These are phyloP conservation scores for Yamadazyma friedrichii DNA, from an alignment of 1,139 yeast genomes.

Conservation along the genomic window DNA sequence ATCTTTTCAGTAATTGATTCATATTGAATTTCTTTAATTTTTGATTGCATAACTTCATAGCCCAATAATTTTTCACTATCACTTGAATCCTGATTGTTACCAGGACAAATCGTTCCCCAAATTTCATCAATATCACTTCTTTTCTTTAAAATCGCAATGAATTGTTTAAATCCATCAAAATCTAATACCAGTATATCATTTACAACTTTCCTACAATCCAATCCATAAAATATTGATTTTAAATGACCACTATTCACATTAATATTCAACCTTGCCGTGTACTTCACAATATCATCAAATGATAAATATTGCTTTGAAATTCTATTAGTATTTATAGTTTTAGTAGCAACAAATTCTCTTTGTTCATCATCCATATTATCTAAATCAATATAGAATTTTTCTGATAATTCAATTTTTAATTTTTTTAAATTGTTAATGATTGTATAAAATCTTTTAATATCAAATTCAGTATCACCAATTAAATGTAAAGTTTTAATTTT, in stretches of 20 bases:
- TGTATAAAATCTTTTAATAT: constrained; percentile 54
- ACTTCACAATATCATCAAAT: constrained; percentile 64
- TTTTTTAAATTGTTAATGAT: constrained; percentile 55
- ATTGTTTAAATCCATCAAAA: constrained; percentile 70
- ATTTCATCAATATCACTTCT: constrained; percentile 32
- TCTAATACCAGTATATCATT: constrained; percentile 34
- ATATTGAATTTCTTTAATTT: constrained; percentile 39
- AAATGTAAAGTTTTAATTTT: constrained; percentile 63
- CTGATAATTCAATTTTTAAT: constrained; percentile 33
- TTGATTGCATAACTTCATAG: constrained; percentile 35
- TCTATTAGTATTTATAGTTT: constrained; percentile 17
- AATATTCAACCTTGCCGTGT: constrained; percentile 68
- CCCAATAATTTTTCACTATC: constrained; percentile 33
- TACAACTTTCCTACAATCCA: constrained; percentile 29
- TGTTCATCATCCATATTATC: constrained; percentile 27
- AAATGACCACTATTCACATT: constrained; percentile 42
- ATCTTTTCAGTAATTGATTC: constrained; percentile 40
- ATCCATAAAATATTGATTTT: constrained; percentile 41
- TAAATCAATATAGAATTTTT: constrained; percentile 30
- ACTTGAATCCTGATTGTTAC: too few species aligned
- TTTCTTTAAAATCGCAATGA: constrained; percentile 52
- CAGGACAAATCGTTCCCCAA: constrained; percentile 23
- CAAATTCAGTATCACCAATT: constrained; percentile 64
- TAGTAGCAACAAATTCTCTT: constrained; percentile 23
- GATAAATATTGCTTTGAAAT: constrained; percentile 41